phyloP scores from a whole-genome alignment of 1,284 basidiomycete species.

The Cutaneotrichosporon mucoides region DNA sequence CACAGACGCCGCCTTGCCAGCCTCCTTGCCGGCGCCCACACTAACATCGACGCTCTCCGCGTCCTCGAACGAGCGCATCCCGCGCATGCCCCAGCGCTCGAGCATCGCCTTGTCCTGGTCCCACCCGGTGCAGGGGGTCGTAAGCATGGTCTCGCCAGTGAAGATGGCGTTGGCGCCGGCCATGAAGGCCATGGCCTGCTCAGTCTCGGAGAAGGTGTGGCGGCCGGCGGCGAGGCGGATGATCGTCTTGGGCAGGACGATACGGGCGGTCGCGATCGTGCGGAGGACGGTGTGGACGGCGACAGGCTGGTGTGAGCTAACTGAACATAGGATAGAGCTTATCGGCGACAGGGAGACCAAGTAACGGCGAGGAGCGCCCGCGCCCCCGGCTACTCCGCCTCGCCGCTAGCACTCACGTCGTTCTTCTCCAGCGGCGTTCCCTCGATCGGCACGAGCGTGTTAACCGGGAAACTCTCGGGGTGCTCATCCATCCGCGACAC shows the following conservation, averaged over 20 bases:
- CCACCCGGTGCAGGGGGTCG: slow-evolving; percentile 91
- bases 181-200: slow-evolving; percentile 96
- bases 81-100: slow-evolving; percentile 82
- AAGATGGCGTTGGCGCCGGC: slow-evolving; percentile 98
- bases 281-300: slow-evolving; percentile 79
- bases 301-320: slow-evolving; percentile 68
- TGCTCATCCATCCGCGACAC: slow-evolving; percentile 75
- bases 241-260: slow-evolving; percentile 87
- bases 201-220: slow-evolving; percentile 81
- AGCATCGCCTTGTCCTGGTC: slow-evolving; percentile 96
- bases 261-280: slow-evolving; percentile 90
- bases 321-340: no score
- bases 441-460: slow-evolving; percentile 70
- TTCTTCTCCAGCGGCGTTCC: slow-evolving; percentile 59
- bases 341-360: no score
- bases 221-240: slow-evolving; percentile 93
- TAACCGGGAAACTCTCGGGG: slow-evolving; percentile 97
- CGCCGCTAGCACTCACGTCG: slow-evolving; percentile 48
- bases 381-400: no score
- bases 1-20: neutral
- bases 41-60: slow-evolving; percentile 25
- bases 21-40: neutral
- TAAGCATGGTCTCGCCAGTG: slow-evolving; percentile 95
- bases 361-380: no score
- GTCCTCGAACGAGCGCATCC: slow-evolving; percentile 79